Evolutionary conservation across 2,329 filamentous ascomycete genomes (phyloP), one percentile per base, ranked within the genome.

Genomic region (Metarhizium brunneum): DNA sequence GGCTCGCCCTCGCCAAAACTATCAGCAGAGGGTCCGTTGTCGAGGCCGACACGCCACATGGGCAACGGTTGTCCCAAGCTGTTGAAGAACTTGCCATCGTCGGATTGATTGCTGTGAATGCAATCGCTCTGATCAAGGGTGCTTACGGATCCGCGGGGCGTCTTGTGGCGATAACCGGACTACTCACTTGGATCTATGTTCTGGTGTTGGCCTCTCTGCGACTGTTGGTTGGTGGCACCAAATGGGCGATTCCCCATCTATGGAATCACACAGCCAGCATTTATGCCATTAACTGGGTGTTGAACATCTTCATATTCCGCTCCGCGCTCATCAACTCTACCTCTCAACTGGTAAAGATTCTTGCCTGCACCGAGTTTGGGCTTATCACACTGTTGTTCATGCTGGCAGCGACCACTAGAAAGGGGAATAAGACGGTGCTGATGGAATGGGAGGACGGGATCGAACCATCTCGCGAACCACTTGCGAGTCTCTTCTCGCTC

Each of bases 241-340:
- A 76, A 78, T 90, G 73, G 80, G 81, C 69, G 70, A 68, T 94
- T 14, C 86, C 87, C 8, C 79, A 81, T 57, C 75, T 97, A 8
- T 99, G 94, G 94, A 92, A 92, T 67, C 94, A 99, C 71, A 97
- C 94, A 0, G 88, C 90, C 20, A 73, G 80, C 59, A 83, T 99
- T 54, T 99, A 99, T 70, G 80, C 82, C 54, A 75, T 85, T 54
- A 86, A 92, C 68, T 99, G 92, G 90, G 65, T 94, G 5, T 85
- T 92, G 65, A 78, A 80, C 8, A 60, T 92, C 29, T 76, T 90
- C 62, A 72, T 92, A 6, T 94, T 97, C 75, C 90, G 94, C 56
- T 96, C 92, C 2, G 86, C 83, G 53, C 73, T 97, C 57, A 84
- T 97, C 59, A 86, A 94, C 69, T 86, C 90, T 0, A 78, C 76